Evolutionary conservation across 352 stramenopile species (phyloP).

Genomic region (Pythium chondricola): DNA sequence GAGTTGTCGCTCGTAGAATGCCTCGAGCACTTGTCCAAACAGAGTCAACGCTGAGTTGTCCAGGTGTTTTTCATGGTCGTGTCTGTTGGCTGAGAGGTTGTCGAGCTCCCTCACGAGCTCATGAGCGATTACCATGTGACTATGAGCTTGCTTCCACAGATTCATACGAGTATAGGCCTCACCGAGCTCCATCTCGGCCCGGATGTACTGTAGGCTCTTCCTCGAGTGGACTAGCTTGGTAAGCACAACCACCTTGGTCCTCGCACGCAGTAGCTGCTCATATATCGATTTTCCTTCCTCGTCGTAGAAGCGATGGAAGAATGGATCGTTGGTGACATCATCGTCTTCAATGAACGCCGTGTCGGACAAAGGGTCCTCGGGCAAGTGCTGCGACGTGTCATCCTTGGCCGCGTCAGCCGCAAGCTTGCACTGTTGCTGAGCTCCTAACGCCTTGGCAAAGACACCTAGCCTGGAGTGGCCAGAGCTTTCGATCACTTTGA

Average conservation of each 20-base stretch:
- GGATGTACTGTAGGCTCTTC: constrained; percentile 28
- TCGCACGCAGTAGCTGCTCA: constrained; percentile 46
- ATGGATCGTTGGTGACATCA: constrained; percentile 33
- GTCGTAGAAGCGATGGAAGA: constrained; percentile 59
- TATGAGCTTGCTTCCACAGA: constrained; percentile 64
- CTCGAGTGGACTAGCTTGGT: constrained; percentile 42
- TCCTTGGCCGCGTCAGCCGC: constrained; percentile 12
- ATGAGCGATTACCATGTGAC: constrained; percentile 30
- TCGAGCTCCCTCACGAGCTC: constrained; percentile 26
- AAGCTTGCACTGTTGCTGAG: constrained; percentile 10
- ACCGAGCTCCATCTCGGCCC: constrained; percentile 45
- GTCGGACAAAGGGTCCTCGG: constrained; percentile 13
- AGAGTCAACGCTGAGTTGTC: neutral
- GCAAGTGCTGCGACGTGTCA: constrained; percentile 8
- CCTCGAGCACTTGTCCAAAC: constrained; percentile 10
- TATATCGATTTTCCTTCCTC: constrained; percentile 42
- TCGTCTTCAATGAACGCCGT: constrained; percentile 22
- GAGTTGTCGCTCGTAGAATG: constrained; percentile 21
- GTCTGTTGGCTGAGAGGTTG: too few relatives aligned
- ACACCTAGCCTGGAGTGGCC: constrained; percentile 42
- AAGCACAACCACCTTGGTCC: constrained; percentile 51
- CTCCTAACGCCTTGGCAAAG: constrained; percentile 47
- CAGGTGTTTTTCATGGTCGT: constrained; percentile 6
- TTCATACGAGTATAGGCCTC: constrained; percentile 50
- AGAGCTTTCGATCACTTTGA: constrained; percentile 63